Percentiles rank a stretch among this genome's conserved stretches.
Evolutionary conservation across 2,329 filamentous ascomycete species (phyloP).

Genomic region (Calonectria montana): DNA sequence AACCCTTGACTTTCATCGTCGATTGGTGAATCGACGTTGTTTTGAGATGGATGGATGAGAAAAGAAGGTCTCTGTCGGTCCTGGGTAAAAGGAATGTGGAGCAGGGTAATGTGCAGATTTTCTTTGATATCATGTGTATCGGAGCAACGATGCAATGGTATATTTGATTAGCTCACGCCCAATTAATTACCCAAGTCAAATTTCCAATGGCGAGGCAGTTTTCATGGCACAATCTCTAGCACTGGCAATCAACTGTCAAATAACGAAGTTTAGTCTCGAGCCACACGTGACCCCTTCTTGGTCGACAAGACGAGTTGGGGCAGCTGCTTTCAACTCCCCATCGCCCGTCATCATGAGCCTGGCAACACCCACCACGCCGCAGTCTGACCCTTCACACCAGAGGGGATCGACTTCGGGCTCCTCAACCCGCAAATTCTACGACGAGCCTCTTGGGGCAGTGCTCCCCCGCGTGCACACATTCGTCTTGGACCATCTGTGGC

Average conservation of each 20-base stretch:
- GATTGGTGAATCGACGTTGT: neutral
- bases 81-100: neutral
- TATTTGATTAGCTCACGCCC: neutral
- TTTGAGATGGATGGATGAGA: neutral
- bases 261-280: neutral
- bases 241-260: neutral
- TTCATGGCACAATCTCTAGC: neutral
- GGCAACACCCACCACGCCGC: neutral
- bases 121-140: neutral
- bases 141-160: neutral
- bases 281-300: neutral
- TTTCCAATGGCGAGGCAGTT: neutral
- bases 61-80: neutral
- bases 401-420: neutral
- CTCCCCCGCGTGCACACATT: neutral
- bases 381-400: neutral
- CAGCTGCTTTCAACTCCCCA: neutral
- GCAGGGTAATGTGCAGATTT: neutral
- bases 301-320: neutral
- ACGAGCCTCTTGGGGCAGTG: neutral
- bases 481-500: neutral
- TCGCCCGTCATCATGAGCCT: neutral
- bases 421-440: neutral
- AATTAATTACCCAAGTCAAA: neutral
- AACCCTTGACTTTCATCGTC: neutral